Evolutionary conservation across 768 basidiomycete species (phyloP).

Genomic region (Mycena belliarum): DNA sequence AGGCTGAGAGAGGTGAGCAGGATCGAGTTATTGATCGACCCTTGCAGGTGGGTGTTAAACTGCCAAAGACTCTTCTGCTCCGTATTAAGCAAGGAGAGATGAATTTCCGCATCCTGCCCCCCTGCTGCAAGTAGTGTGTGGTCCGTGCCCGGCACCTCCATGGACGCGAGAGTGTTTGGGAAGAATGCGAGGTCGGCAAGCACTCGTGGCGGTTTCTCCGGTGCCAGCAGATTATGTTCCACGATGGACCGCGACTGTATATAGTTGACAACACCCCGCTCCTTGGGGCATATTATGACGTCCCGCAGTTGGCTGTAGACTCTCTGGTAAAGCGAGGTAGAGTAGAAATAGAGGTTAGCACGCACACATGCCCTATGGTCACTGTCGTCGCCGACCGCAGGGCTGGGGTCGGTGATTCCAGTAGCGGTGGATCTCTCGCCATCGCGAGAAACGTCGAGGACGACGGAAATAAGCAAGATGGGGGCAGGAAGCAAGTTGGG

Average conservation of each 20-base stretch:
- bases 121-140: conserved; percentile 73
- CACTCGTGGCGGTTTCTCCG: conserved; percentile 43
- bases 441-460: conserved; percentile 31
- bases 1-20: conserved; percentile 63
- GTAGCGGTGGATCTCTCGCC: conserved; percentile 47
- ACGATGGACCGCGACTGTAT: conserved; percentile 53
- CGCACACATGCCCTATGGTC: conserved; percentile 65
- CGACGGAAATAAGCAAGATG: neutral
- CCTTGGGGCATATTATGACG: conserved; percentile 72
- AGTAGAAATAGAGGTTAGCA: conserved; percentile 9
- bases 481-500: neutral
- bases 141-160: conserved; percentile 50
- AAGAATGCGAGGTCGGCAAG: conserved; percentile 57
- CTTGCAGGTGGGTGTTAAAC: conserved; percentile 51
- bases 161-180: conserved; percentile 65
- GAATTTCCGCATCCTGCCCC: conserved; percentile 72
- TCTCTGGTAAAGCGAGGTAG: conserved; percentile 11
- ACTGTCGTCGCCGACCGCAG: conserved; percentile 44
- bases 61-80: conserved; percentile 45
- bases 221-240: conserved; percentile 54
- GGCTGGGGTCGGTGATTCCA: conserved; percentile 45
- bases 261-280: conserved; percentile 66
- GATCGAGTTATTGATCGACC: conserved; percentile 85
- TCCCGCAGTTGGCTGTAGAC: conserved; percentile 70
- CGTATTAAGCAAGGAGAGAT: conserved; percentile 50